Percentiles rank a stretch among this genome's conserved stretches.
These are phyloP conservation scores for Pseudonitzschia multistriata DNA, from an alignment of 108 stramenopile species.

Conservation along the genomic window DNA sequence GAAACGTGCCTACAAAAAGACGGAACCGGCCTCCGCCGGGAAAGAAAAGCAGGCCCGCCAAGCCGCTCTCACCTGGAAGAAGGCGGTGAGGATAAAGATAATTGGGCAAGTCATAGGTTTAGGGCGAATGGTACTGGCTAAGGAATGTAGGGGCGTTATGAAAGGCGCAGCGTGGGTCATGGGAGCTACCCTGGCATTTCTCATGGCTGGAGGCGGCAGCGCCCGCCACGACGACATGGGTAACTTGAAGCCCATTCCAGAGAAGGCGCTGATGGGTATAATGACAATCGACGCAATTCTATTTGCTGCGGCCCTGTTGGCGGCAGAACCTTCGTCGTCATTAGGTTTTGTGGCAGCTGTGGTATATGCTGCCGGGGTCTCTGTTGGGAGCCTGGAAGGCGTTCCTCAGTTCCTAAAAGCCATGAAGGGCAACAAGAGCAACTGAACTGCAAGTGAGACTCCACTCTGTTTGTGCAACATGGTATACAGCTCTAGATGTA, in stretches of 20 bases:
- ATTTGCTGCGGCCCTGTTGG: background rate
- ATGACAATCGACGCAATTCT: background rate
- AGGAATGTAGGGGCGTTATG: background rate
- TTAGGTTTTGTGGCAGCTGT: background rate
- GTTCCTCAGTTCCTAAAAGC: background rate
- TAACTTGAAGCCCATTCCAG: constrained; percentile 13
- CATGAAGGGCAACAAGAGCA: background rate
- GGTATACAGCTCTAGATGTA: too few species aligned
- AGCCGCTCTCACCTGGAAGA: constrained; percentile 13
- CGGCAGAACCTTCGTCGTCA: background rate
- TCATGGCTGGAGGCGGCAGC: constrained; percentile 9
- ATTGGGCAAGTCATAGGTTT: constrained; percentile 18
- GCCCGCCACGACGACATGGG: constrained; percentile 16
- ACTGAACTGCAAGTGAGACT: too few species aligned
- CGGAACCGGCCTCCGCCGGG: constrained; percentile 15
- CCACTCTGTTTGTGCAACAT: too few species aligned
- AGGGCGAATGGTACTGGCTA: background rate
- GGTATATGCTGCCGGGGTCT: background rate
- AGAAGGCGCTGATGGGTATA: background rate
- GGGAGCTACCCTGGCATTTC: constrained; percentile 1
- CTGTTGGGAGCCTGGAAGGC: constrained; percentile 3
- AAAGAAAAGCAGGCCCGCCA: constrained; percentile 11
- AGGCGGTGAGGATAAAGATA: constrained; percentile 14
- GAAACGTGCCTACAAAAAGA: constrained; percentile 17
- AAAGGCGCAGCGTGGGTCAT: constrained; percentile 14